These are phyloP conservation scores for Leccinum ponderosum DNA, from an alignment of 1,284 basidiomycete species.

Conservation along the genomic window DNA sequence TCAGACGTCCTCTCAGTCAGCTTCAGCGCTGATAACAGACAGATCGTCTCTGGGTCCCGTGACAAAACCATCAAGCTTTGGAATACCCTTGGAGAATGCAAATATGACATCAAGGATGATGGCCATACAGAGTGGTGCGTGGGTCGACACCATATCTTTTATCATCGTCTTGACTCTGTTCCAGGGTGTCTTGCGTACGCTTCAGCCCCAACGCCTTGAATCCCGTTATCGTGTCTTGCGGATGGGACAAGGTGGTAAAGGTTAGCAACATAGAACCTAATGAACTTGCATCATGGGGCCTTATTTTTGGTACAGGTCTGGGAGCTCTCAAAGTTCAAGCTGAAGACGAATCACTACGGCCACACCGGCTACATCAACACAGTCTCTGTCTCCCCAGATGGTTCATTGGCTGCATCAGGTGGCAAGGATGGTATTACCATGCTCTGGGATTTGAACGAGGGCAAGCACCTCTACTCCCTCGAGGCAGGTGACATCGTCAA, in stretches of 20 bases:
- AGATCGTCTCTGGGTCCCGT: slow-evolving; percentile 98
- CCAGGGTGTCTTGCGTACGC: slow-evolving; percentile 97
- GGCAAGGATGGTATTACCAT: slow-evolving; percentile 99
- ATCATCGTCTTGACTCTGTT: slow-evolving; percentile 4
- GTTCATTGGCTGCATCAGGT: slow-evolving; percentile 98
- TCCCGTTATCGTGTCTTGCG: slow-evolving; percentile 98
- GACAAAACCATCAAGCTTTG: slow-evolving; percentile 99
- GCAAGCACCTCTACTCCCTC: slow-evolving; percentile 99
- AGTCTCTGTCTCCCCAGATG: slow-evolving; percentile 97
- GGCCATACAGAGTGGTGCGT: slow-evolving; percentile 93
- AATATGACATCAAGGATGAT: slow-evolving; percentile 99
- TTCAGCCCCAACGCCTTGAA: slow-evolving; percentile 99
- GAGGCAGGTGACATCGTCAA: slow-evolving; percentile 99
- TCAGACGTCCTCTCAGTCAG: slow-evolving; percentile 97
- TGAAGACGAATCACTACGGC: slow-evolving; percentile 99
- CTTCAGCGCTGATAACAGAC: slow-evolving; percentile 97
- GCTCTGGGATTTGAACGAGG: slow-evolving; percentile 99
- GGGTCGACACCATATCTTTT: background rate
- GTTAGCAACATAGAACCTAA: slow-evolving; percentile 72
- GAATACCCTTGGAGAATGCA: slow-evolving; percentile 99
- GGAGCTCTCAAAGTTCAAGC: slow-evolving; percentile 99
- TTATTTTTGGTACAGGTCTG: slow-evolving; percentile 72
- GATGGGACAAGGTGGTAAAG: slow-evolving; percentile 99
- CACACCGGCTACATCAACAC: slow-evolving; percentile 99
- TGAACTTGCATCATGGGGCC: slow-evolving; percentile 40